A percentile compares a stretch with the other conserved stretches of the same genome.
Conservation (phyloP, 345 rosid species). For the Hypericum perforatum region DNA sequence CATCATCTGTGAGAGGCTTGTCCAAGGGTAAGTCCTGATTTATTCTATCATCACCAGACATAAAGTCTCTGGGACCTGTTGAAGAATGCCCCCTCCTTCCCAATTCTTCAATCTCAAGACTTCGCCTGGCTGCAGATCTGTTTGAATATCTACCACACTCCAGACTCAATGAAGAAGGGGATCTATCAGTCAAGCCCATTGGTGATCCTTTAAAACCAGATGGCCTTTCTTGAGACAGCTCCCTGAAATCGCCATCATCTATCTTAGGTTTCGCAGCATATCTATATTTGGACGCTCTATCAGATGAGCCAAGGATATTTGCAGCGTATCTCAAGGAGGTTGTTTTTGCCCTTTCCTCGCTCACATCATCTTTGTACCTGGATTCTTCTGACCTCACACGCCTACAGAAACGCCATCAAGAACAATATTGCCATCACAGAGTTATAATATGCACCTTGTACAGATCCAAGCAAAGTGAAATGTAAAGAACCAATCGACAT, state of each 20-base stretch:
- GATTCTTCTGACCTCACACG: constrained; percentile 37
- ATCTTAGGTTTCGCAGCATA: constrained; percentile 41
- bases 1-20: constrained; percentile 47
- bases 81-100: constrained; percentile 49
- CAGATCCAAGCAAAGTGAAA: too few species aligned
- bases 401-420: constrained; percentile 38
- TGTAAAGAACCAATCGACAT: too few species aligned
- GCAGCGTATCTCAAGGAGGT: constrained; percentile 40
- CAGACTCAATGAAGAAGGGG: constrained; percentile 67
- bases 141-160: constrained; percentile 51
- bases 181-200: constrained; percentile 51
- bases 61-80: constrained; percentile 36
- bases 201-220: constrained; percentile 72
- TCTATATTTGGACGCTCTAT: constrained; percentile 51
- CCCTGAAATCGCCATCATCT: constrained; percentile 61
- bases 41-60: constrained; percentile 45
- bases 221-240: constrained; percentile 56
- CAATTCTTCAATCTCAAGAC: constrained; percentile 64
- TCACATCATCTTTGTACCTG: constrained; percentile 31
- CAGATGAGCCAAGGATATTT: constrained; percentile 45
- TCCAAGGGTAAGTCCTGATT: constrained; percentile 40
- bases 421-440: too few species aligned
- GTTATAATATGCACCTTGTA: too few species aligned
- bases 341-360: constrained; percentile 48
- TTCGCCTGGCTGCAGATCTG: constrained; percentile 48